Evolutionary conservation across 2,329 filamentous ascomycete genomes (phyloP), one percentile per base, ranked within the genome.

Genomic region (Nothophaeocryptopus gaeumannii): DNA sequence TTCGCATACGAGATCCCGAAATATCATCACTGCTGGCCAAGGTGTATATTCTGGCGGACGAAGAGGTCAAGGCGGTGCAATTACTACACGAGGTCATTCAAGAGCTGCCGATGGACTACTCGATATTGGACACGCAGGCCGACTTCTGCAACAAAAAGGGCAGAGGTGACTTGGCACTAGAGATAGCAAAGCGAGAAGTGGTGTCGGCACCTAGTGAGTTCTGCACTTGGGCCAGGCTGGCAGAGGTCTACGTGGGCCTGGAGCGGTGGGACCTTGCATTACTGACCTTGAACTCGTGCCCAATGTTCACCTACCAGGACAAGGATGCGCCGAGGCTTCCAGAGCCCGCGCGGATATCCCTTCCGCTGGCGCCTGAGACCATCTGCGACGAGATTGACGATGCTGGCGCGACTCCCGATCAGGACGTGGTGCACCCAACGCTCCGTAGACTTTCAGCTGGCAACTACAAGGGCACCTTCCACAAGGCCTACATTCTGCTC

Each of bases 271-370:
- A 97, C 66, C 83, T 97, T 60, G 93, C 93, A 0, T 79, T 99
- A 16, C 84, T 95, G 5, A 97, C 93, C 3, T 79, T 99, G 45
- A 99, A 99, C 73, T 99, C 93, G 13, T 99, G 93, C 70, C 93
- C 93, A 8, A 99, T 99, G 93, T 99, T 99, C 70, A 99, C 93
- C 5, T 97, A 99, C 70, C 93, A 97, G 71, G 93, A 99, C 72
- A 97, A 96, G 70, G 93, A 99, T 68, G 86, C 90, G 5, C 93
- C 93, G 3, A 74, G 93, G 52, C 92, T 97, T 86, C 93, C 93
- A 1, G 90, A 96, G 65, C 91, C 93, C 0, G 86, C 87, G 62
- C 88, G 90, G 48, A 87, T 97, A 36, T 83, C 88, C 60, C 80
- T 99, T 11, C 93, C 93, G 0, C 88, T 92, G 12, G 78, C 97